phyloP scores from a whole-genome alignment of 768 basidiomycete genomes.

The Amanita pseudoporphyria region DNA sequence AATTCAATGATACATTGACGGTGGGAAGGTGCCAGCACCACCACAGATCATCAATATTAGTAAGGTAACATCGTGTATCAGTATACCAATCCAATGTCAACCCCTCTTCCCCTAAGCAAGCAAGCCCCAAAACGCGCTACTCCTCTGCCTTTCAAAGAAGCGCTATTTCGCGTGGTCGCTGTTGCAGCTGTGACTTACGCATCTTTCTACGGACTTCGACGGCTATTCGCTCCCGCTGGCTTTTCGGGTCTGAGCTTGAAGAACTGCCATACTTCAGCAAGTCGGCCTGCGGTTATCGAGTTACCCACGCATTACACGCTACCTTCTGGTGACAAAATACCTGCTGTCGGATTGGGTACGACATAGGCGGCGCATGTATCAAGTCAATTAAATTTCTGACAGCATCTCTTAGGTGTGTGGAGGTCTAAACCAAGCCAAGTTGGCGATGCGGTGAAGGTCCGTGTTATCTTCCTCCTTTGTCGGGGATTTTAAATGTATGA shows the following conservation, averaged over 20 bases:
- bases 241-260: not conserved
- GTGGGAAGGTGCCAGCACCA: no score
- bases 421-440: constrained; percentile 48
- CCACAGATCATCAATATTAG: no score
- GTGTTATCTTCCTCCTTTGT: not conserved
- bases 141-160: constrained; percentile 5
- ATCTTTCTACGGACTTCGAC: constrained; percentile 5
- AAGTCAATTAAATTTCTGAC: not conserved
- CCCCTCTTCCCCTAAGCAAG: not conserved
- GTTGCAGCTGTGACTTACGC: constrained; percentile 11
- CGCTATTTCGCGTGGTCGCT: constrained; percentile 6
- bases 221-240: not conserved
- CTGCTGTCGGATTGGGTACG: constrained; percentile 55
- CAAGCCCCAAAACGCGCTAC: not conserved
- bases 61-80: no score
- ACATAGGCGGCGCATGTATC: not conserved
- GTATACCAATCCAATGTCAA: not conserved
- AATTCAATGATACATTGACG: no score
- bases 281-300: constrained; percentile 2
- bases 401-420: constrained; percentile 44
- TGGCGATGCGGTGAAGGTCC: constrained; percentile 55
- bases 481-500: not conserved
- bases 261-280: constrained; percentile 8
- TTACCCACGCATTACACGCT: constrained; percentile 45
- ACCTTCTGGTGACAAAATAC: constrained; percentile 61